phyloP scores from a whole-genome alignment of 768 basidiomycete genomes.

The Kockovaella imperatae region DNA sequence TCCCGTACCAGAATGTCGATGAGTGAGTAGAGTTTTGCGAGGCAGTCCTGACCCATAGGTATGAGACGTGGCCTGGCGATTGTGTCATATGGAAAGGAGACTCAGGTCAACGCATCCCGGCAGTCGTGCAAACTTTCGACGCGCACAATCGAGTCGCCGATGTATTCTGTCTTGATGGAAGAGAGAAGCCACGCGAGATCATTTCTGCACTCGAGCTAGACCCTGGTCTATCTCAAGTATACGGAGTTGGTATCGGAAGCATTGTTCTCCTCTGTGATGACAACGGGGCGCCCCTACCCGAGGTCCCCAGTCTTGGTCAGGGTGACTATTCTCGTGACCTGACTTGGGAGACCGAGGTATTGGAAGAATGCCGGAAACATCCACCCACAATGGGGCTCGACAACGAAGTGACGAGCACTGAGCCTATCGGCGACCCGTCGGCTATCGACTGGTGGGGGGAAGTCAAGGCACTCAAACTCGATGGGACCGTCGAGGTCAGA shows the following conservation, averaged over 20 bases:
- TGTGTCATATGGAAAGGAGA: slow-evolving; percentile 77
- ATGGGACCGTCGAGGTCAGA: slow-evolving; percentile 53
- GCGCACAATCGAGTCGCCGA: slow-evolving; percentile 28
- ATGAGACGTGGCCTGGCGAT: slow-evolving; percentile 63
- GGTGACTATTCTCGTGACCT: too few relatives aligned
- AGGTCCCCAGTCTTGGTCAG: slow-evolving; percentile 73
- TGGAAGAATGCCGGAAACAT: too few relatives aligned
- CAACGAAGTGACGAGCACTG: not conserved
- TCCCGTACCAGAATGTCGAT: slow-evolving; percentile 78
- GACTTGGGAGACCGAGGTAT: too few relatives aligned
- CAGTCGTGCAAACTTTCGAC: slow-evolving; percentile 57
- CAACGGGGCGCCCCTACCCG: slow-evolving; percentile 63
- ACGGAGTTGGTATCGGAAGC: slow-evolving; percentile 72
- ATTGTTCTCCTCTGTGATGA: slow-evolving; percentile 66
- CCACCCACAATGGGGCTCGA: not conserved
- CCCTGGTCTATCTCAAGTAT: slow-evolving; percentile 55
- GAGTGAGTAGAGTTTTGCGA: slow-evolving; percentile 54
- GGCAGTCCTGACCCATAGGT: slow-evolving; percentile 53
- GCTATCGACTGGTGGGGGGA: slow-evolving; percentile 75
- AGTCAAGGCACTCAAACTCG: slow-evolving; percentile 51
- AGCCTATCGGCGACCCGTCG: slow-evolving; percentile 40
- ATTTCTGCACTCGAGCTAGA: slow-evolving; percentile 83
- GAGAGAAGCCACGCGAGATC: slow-evolving; percentile 53
- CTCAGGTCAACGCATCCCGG: slow-evolving; percentile 54
- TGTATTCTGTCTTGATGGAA: slow-evolving; percentile 45